phyloP scores from a whole-genome alignment of 2,329 filamentous ascomycete genomes.

The Monosporascus sp. region DNA sequence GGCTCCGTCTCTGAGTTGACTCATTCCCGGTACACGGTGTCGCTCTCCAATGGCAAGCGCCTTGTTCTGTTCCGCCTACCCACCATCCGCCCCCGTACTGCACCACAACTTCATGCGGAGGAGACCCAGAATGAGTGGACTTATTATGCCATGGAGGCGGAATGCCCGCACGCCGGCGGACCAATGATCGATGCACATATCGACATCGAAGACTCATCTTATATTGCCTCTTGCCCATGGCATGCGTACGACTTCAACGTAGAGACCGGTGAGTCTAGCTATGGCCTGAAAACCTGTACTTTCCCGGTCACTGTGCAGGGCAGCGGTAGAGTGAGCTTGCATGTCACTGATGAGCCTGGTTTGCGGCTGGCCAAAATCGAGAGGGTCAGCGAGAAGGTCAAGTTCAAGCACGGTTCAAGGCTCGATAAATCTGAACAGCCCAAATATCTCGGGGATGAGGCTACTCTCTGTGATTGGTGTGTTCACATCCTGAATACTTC shows the following conservation, averaged over 20 bases:
- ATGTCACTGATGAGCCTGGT: conserved; percentile 22
- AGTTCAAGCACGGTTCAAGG: conserved; percentile 33
- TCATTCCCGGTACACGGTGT: conserved; percentile 37
- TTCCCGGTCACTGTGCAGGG: conserved; percentile 35
- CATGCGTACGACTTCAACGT: conserved; percentile 46
- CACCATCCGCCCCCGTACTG: conserved; percentile 28
- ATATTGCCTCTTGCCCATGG: conserved; percentile 42
- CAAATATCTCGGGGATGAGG: conserved; percentile 32
- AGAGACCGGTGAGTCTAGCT: conserved; percentile 43
- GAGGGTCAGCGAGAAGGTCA: conserved; percentile 40
- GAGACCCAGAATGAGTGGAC: conserved; percentile 35
- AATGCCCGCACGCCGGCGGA: conserved; percentile 41
- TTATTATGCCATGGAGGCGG: conserved; percentile 43
- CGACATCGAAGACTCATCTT: conserved; percentile 43
- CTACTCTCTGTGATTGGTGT: conserved; percentile 43
- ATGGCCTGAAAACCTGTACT: conserved; percentile 41
- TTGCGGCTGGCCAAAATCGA: conserved; percentile 30
- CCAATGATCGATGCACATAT: conserved; percentile 40
- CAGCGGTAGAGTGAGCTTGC: conserved; percentile 27
- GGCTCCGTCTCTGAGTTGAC: conserved; percentile 28
- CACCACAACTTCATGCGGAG: conserved; percentile 18
- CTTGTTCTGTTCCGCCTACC: conserved; percentile 41
- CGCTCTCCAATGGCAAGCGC: conserved; percentile 38
- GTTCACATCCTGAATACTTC: conserved; percentile 40
- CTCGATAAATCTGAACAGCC: conserved; percentile 9